phyloP scores from a whole-genome alignment of 2,329 filamentous ascomycete species.

The Sclerotinia trifoliorum region DNA sequence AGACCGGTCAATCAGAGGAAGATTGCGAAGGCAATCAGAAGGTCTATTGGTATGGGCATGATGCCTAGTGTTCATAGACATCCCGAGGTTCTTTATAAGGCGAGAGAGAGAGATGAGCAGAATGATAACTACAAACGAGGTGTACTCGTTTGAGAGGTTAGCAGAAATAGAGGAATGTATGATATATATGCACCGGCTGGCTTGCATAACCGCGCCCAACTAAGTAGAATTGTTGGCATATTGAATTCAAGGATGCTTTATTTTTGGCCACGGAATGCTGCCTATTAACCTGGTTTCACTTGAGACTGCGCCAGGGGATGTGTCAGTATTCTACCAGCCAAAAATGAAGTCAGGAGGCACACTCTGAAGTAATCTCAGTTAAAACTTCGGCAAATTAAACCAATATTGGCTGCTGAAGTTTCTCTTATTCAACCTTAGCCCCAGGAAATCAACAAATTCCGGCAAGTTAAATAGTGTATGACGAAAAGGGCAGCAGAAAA shows the following conservation, averaged over 20 bases:
- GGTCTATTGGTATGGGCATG: constrained; percentile 83
- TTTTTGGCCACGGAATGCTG: background rate
- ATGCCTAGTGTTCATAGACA: constrained; percentile 90
- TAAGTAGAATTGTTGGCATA: background rate
- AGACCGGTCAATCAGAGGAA: constrained; percentile 87
- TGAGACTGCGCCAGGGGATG: background rate
- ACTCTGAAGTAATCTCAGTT: no score
- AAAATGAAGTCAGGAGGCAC: no score
- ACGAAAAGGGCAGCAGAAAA: no score
- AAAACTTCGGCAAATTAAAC: no score
- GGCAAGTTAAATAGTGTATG: no score
- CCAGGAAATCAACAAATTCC: no score
- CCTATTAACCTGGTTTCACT: background rate
- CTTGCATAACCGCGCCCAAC: background rate
- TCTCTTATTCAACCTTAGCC: no score
- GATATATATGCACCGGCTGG: background rate
- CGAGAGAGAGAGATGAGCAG: constrained; percentile 13
- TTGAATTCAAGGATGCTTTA: background rate
- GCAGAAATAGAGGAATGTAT: background rate
- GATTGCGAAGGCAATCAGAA: constrained; percentile 87
- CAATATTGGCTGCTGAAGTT: no score
- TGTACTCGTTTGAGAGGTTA: background rate
- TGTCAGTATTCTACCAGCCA: no score
- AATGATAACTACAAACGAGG: constrained; percentile 11
- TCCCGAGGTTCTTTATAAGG: constrained; percentile 66